Evolutionary conservation across 2,329 filamentous ascomycete species (phyloP).

Genomic region (Fusarium oxysporum): DNA sequence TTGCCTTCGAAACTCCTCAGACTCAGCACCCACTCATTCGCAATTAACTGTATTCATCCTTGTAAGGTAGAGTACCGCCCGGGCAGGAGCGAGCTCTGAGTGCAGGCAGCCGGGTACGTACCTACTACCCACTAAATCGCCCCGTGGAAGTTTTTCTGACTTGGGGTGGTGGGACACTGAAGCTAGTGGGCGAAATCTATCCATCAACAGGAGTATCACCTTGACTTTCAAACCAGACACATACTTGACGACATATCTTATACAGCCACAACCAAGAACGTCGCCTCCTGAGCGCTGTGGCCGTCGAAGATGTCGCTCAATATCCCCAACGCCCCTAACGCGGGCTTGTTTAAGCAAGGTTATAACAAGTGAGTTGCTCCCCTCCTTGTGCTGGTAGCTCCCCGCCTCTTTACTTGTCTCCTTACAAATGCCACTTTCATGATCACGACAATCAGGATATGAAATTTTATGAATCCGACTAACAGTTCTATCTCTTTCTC

Average conservation of each 20-base stretch:
- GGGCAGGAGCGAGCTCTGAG: neutral
- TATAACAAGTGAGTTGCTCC: conserved; percentile 84
- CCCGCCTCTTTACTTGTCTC: conserved; percentile 43
- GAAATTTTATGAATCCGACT: neutral
- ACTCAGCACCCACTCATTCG: neutral
- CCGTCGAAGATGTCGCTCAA: conserved; percentile 84
- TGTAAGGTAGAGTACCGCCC: neutral
- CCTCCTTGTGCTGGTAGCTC: conserved; percentile 40
- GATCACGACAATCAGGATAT: neutral
- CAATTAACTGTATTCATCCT: neutral
- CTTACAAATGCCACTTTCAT: conserved; percentile 4
- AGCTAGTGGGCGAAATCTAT: conserved; percentile 42
- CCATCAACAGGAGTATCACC: conserved; percentile 35
- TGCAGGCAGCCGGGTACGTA: conserved; percentile 40
- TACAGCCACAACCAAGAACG: conserved; percentile 32
- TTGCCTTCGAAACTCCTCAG: neutral
- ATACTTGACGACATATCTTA: conserved; percentile 27
- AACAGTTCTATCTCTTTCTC: neutral
- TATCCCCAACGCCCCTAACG: conserved; percentile 93
- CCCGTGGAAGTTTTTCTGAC: conserved; percentile 45
- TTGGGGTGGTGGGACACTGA: conserved; percentile 34
- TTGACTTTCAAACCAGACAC: conserved; percentile 38
- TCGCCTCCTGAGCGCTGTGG: conserved; percentile 34
- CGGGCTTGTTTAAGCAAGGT: conserved; percentile 92
- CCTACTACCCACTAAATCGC: conserved; percentile 41